A percentile compares a stretch with the other conserved stretches of the same genome.
These are phyloP conservation scores for Neonectria coccinea DNA, from an alignment of 2,329 filamentous ascomycete species.

Conservation along the genomic window DNA sequence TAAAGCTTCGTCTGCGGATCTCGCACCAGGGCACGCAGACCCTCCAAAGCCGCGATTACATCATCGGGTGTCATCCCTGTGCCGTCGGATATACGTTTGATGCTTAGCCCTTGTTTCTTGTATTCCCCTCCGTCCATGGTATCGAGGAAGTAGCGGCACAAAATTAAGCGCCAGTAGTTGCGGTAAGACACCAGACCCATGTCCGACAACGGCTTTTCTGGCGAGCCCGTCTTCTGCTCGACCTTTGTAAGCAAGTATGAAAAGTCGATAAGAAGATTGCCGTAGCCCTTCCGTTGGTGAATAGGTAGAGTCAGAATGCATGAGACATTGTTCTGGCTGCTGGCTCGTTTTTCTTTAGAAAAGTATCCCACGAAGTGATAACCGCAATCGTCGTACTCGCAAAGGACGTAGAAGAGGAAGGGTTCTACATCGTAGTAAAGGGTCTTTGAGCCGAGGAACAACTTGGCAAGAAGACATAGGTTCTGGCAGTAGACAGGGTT, in stretches of 20 bases:
- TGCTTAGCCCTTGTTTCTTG: constrained; percentile 64
- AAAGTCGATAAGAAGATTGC: constrained; percentile 96
- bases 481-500: constrained; percentile 99
- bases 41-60: constrained; percentile 93
- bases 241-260: constrained; percentile 95
- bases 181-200: constrained; percentile 98
- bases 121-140: constrained; percentile 46
- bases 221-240: constrained; percentile 93
- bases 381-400: constrained; percentile 89
- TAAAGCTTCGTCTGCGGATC: constrained; percentile 91
- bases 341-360: constrained; percentile 96
- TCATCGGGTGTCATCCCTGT: constrained; percentile 98
- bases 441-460: constrained; percentile 98
- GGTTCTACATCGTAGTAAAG: constrained; percentile 98
- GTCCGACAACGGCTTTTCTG: constrained; percentile 96
- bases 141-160: constrained; percentile 85
- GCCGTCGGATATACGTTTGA: constrained; percentile 81
- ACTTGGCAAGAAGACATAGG: constrained; percentile 91
- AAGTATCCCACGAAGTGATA: constrained; percentile 99
- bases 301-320: constrained; percentile 97
- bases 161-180: constrained; percentile 93
- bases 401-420: constrained; percentile 97
- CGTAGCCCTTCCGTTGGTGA: constrained; percentile 96
- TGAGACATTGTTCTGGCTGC: constrained; percentile 96
- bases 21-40: constrained; percentile 86